These are phyloP conservation scores for Penicillium malachiteum DNA, from an alignment of 495 filamentous ascomycete genomes.

Conservation along the genomic window DNA sequence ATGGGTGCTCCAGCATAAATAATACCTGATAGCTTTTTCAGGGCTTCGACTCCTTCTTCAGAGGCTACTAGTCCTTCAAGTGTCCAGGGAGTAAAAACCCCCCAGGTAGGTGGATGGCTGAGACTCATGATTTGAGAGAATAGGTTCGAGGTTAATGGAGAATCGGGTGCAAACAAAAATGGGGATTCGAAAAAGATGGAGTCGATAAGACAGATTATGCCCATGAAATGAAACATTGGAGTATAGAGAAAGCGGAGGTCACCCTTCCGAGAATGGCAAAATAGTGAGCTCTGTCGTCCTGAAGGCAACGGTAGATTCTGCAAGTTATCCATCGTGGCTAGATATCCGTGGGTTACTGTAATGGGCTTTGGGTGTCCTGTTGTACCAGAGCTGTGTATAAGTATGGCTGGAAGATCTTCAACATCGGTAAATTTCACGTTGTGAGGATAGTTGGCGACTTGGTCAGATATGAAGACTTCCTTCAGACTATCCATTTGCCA, in stretches of 20 bases:
- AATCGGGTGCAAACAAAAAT: constrained; percentile 3
- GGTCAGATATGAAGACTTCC: background rate
- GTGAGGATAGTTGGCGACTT: constrained; percentile 16
- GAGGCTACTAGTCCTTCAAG: constrained; percentile 17
- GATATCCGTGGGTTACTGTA: constrained; percentile 8
- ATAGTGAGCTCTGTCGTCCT: background rate
- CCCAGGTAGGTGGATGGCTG: background rate
- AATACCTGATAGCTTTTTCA: constrained; percentile 3
- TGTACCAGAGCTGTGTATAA: constrained; percentile 58
- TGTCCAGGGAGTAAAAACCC: constrained; percentile 14
- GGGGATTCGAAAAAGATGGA: constrained; percentile 6
- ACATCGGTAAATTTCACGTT: constrained; percentile 27
- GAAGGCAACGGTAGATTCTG: background rate
- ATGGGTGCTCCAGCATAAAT: constrained; percentile 19
- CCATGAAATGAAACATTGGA: constrained; percentile 25
- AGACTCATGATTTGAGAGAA: constrained; percentile 3
- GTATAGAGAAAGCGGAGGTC: constrained; percentile 5
- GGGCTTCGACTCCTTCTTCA: background rate
- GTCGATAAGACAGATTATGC: constrained; percentile 17
- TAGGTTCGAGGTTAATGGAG: constrained; percentile 9
- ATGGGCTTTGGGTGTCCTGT: constrained; percentile 34
- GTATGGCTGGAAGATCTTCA: constrained; percentile 31
- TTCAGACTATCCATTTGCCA: constrained; percentile 3
- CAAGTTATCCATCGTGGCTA: background rate
- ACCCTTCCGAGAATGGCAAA: background rate